phyloP scores from a whole-genome alignment of 176 grass and related monocot genomes.

The Oropetium thomaeum region DNA sequence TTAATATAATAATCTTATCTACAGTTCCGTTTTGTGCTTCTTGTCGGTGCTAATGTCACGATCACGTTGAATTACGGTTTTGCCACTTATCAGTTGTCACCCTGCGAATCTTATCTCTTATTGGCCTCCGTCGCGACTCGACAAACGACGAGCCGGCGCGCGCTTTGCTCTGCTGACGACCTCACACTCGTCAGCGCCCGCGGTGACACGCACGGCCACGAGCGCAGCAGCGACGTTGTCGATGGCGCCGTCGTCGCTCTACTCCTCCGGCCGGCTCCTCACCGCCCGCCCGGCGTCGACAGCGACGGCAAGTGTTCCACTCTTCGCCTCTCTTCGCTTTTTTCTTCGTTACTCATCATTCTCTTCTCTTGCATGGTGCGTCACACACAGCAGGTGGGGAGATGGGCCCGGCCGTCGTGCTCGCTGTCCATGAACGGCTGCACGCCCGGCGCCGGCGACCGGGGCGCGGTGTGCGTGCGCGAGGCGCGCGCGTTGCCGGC shows the following conservation, averaged over 20 bases:
- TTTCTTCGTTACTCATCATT: background rate
- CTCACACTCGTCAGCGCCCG: background rate
- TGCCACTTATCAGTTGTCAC: constrained; percentile 62
- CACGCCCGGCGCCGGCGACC: background rate
- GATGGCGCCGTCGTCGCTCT: constrained; percentile 16
- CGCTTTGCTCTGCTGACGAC: background rate
- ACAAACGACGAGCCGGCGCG: background rate
- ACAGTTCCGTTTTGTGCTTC: background rate
- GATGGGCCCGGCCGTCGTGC: constrained; percentile 38
- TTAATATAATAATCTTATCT: too few relatives aligned
- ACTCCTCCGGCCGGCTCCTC: constrained; percentile 22
- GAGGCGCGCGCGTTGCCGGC: constrained; percentile 54
- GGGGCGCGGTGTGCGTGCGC: constrained; percentile 33
- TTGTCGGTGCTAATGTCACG: background rate
- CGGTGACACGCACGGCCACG: background rate
- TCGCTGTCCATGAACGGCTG: constrained; percentile 80
- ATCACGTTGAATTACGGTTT: constrained; percentile 10
- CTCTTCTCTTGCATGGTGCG: background rate
- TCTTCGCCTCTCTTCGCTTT: background rate
- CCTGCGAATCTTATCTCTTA: constrained; percentile 42
- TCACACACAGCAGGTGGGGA: background rate
- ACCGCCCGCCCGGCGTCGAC: background rate
- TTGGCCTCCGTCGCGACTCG: constrained; percentile 4
- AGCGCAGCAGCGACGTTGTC: background rate
- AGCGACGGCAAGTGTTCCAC: constrained; percentile 6